phyloP scores from a whole-genome alignment of 2,329 filamentous ascomycete genomes.

The Coniella vitis region DNA sequence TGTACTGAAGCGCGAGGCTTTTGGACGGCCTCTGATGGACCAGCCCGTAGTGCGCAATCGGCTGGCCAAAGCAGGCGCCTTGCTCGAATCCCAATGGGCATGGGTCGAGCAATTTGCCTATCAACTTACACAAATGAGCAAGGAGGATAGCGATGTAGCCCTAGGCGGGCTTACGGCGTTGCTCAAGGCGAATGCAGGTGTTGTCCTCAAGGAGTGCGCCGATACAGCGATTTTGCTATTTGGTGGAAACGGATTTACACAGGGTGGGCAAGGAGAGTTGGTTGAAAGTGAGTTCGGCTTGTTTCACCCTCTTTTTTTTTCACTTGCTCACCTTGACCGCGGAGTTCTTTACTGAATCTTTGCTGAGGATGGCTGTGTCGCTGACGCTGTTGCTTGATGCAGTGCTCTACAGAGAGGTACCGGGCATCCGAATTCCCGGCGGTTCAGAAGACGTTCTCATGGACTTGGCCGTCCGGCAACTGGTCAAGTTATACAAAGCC shows the following conservation, averaged over 20 bases:
- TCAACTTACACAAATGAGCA: slow-evolving; percentile 57
- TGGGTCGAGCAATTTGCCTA: slow-evolving; percentile 69
- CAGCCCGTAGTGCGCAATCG: slow-evolving; percentile 68
- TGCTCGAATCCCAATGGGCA: slow-evolving; percentile 63
- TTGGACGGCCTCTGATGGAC: slow-evolving; percentile 53
- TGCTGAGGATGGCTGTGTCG: neutral
- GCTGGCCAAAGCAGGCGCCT: slow-evolving; percentile 62
- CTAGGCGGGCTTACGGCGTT: slow-evolving; percentile 67
- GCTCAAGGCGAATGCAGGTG: slow-evolving; percentile 65
- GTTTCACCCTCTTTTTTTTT: neutral
- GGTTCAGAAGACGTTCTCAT: slow-evolving; percentile 69
- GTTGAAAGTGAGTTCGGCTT: slow-evolving; percentile 52
- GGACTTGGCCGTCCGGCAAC: slow-evolving; percentile 61
- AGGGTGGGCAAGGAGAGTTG: slow-evolving; percentile 62
- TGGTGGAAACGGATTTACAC: slow-evolving; percentile 67
- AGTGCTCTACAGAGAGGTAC: slow-evolving; percentile 59
- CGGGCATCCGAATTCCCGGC: slow-evolving; percentile 55
- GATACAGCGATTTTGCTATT: slow-evolving; percentile 64
- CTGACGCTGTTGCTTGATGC: neutral
- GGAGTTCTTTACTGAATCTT: neutral
- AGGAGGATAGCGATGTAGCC: slow-evolving; percentile 53
- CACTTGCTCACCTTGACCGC: neutral
- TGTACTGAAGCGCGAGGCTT: slow-evolving; percentile 32
- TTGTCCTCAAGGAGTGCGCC: slow-evolving; percentile 65
- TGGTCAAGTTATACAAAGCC: slow-evolving; percentile 61